Evolutionary conservation across 148 eudicot species (phyloP), one percentile per base, ranked within the genome.

Genomic region (Fagopyrum tataricum): DNA sequence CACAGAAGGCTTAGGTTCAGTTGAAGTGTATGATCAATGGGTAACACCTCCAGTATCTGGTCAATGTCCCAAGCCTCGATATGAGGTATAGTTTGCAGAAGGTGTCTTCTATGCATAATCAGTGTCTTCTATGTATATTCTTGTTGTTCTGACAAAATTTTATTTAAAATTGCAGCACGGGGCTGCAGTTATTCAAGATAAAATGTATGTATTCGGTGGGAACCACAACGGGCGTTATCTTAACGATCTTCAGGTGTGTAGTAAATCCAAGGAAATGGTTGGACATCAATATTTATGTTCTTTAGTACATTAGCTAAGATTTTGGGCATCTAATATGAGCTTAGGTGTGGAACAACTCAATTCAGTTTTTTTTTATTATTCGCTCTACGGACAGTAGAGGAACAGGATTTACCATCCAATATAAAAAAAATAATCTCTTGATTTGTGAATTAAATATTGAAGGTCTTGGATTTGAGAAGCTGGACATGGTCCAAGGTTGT

Each of bases 181-280:
- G 76, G 94, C 99, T 75, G 96, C 97, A 74, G 87, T 95, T 72
- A 67, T 95, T 75, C 91, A 90, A 59, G 91, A 92, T 78, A 95
- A 90, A 81, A 90, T 95, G 99, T 95, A 95, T 81, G 66, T 92
- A 73, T 90, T 82, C 76, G 97, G 99, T 15, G 99, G 99, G 79
- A 95, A 88, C 76, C 91, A 95, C 87, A 95, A 95, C 83, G 99
- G 99, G 18, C 99, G 97, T 67, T 95, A 95, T 86, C 90, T 95
- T 72, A 92, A 75, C 79, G 99, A 95, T 86, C 96, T 95, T 76
- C 99, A 95, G 97, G 99, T 95, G 78, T 76, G 69, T 64, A 64
- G 69, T 18, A 37, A 18, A 14, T 39, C 44, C 37, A 43, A 31
- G 20, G 20, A 14, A 64, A 64, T 37, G 37, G 37, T 31, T 31